Percentiles rank a stretch among this genome's conserved stretches.
Conservation (phyloP, 306 rosid species). For the Geum urbanum region DNA sequence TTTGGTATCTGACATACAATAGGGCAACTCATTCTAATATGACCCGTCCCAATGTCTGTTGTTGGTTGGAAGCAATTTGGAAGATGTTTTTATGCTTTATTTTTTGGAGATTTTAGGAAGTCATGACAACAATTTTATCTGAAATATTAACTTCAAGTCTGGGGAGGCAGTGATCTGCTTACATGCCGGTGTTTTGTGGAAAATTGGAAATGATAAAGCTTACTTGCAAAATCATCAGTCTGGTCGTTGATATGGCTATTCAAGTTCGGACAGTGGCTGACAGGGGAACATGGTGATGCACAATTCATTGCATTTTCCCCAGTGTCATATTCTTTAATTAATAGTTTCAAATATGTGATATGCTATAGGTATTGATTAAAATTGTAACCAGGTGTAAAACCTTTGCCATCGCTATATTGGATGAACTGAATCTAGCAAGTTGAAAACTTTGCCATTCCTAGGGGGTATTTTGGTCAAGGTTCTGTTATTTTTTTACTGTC, state of each 20-base stretch:
- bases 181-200: conserved; percentile 24
- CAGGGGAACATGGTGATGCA: too few relatives aligned
- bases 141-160: conserved; percentile 26
- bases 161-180: conserved; percentile 33
- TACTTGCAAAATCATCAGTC: conserved; percentile 27
- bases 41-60: conserved; percentile 78
- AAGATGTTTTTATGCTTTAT: conserved; percentile 77
- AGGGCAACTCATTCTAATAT: conserved; percentile 73
- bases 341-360: too few relatives aligned
- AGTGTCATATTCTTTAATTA: too few relatives aligned
- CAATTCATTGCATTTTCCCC: too few relatives aligned
- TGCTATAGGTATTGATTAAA: too few relatives aligned
- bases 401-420: background rate
- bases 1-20: conserved; percentile 86
- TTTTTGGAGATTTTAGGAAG: conserved; percentile 78
- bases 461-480: background rate
- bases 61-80: conserved; percentile 86
- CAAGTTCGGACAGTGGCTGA: too few relatives aligned
- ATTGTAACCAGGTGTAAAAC: too few relatives aligned
- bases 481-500: background rate
- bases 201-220: conserved; percentile 23
- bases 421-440: background rate
- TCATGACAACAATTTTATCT: conserved; percentile 34
- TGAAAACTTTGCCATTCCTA: background rate
- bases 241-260: conserved; percentile 21